Conservation (phyloP, 805 yeast species). For the Saccharomycopsis olivae region DNA sequence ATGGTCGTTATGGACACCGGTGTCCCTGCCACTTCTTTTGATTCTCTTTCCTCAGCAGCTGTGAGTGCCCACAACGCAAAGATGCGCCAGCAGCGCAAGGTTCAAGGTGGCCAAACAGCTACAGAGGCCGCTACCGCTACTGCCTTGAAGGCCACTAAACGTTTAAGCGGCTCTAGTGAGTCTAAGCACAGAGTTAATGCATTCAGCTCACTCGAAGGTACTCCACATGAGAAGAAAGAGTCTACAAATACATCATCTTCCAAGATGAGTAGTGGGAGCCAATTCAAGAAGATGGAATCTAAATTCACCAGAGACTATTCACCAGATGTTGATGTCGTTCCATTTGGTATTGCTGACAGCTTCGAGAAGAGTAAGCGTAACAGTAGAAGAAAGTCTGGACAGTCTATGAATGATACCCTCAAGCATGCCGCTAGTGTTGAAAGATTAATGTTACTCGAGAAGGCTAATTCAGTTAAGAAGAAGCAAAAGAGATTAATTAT, state of each 20-base stretch:
- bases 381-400: neutral
- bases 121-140: neutral
- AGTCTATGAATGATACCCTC: neutral
- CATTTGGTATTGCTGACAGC: constrained; percentile 11
- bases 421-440: neutral
- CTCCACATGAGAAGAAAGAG: neutral
- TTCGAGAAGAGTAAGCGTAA: constrained; percentile 10
- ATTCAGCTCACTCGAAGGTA: neutral
- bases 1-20: neutral
- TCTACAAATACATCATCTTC: neutral
- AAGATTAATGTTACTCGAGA: constrained; percentile 5
- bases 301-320: neutral
- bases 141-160: neutral
- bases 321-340: constrained; percentile 14
- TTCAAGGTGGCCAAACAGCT: no score
- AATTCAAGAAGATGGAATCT: neutral
- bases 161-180: no score
- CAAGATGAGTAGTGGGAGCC: neutral
- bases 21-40: neutral
- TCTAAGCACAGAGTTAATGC: neutral
- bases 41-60: neutral
- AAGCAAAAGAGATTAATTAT: constrained; percentile 9
- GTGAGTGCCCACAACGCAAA: neutral
- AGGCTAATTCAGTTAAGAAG: constrained; percentile 3
- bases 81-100: neutral